Evolutionary conservation across 2,329 filamentous ascomycete genomes (phyloP).

Genomic region (Colletotrichum sp.): DNA sequence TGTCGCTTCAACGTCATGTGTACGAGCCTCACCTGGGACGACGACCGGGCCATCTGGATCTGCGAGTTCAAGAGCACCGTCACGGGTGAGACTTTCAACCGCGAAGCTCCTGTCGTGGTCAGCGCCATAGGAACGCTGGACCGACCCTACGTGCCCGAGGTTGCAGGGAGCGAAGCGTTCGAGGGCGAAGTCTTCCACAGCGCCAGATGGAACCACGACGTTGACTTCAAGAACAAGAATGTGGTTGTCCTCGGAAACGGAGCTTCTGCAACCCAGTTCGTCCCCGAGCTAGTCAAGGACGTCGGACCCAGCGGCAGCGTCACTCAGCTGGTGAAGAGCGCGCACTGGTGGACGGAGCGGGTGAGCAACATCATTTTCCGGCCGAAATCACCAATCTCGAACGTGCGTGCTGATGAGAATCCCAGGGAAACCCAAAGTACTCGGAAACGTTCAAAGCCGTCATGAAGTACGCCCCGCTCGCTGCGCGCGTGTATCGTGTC

Average conservation of each 20-base stretch:
- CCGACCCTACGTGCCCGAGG: background rate
- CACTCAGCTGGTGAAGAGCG: background rate
- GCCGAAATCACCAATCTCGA: too few species aligned
- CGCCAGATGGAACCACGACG: background rate
- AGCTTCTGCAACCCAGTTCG: constrained; percentile 52
- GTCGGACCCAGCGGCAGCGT: background rate
- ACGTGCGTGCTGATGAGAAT: background rate
- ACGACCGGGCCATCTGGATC: background rate
- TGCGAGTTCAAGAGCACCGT: background rate
- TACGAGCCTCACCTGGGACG: background rate
- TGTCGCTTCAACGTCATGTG: constrained; percentile 23
- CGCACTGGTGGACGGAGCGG: background rate
- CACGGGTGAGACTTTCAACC: background rate
- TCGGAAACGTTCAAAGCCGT: background rate
- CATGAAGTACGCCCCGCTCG: background rate
- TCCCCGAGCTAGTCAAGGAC: constrained; percentile 41
- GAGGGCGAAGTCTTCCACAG: background rate
- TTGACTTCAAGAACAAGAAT: constrained; percentile 29
- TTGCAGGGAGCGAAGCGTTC: background rate
- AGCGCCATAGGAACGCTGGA: background rate
- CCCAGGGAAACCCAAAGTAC: background rate
- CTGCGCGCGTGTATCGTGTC: background rate
- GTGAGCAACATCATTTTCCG: background rate
- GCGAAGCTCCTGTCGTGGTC: background rate
- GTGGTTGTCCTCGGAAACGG: constrained; percentile 45